Percentiles rank a stretch among this genome's conserved stretches.
phyloP scores from a whole-genome alignment of 768 basidiomycete species.

The Termitomyces sp. region DNA sequence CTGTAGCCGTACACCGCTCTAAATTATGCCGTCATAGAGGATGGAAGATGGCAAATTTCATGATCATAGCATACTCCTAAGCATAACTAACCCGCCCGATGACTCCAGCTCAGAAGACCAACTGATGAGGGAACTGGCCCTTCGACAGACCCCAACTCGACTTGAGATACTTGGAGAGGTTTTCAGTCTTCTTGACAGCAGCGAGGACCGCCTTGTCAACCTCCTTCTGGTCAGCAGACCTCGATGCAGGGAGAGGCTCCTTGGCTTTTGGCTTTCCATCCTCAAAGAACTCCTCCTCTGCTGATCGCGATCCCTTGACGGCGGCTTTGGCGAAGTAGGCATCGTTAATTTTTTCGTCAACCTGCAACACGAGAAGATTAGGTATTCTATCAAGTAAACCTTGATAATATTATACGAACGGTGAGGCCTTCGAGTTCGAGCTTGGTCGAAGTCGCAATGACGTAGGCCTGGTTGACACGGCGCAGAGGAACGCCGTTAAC shows the following conservation, averaged over 20 bases:
- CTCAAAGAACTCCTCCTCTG: conserved; percentile 97
- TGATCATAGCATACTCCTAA: conserved; percentile 34
- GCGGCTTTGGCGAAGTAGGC: conserved; percentile 87
- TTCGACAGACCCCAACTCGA: conserved; percentile 93
- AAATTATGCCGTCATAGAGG: conserved; percentile 26
- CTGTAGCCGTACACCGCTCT: conserved; percentile 16
- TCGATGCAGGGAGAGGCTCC: conserved; percentile 81
- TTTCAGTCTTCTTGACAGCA: conserved; percentile 87
- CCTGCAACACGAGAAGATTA: conserved; percentile 37
- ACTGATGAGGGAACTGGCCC: conserved; percentile 94
- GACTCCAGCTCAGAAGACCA: conserved; percentile 69
- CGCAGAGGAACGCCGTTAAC: conserved; percentile 97
- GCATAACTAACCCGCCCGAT: conserved; percentile 19
- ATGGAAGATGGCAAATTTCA: conserved; percentile 34
- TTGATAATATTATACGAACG: conserved; percentile 43
- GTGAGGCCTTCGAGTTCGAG: conserved; percentile 74
- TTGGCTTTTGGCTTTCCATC: conserved; percentile 91
- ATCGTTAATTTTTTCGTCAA: conserved; percentile 91
- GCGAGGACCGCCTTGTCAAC: conserved; percentile 78
- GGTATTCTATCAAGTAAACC: neutral
- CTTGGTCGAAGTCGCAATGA: conserved; percentile 96
- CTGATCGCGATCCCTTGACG: conserved; percentile 67
- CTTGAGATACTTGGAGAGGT: conserved; percentile 90
- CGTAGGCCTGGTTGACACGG: conserved; percentile 98
- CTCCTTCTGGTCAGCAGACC: conserved; percentile 88